Conservation (phyloP, 257 asterid genomes). For the Capsicum pubescens region DNA sequence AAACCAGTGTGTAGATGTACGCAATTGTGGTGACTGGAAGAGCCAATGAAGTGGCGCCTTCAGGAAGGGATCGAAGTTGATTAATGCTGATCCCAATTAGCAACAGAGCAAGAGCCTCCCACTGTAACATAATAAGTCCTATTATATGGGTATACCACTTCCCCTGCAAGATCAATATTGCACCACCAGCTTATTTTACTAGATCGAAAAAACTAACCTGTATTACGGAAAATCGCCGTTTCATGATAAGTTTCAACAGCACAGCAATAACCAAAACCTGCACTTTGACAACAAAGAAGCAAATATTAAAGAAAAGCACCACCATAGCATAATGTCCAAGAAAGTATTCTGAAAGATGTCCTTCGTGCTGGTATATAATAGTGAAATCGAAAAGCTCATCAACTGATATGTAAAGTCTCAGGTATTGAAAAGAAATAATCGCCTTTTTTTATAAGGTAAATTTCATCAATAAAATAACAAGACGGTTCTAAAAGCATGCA, state of each 20-base stretch:
- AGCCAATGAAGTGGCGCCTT: constrained; percentile 75
- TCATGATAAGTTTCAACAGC: constrained; percentile 86
- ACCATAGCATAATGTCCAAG: not conserved
- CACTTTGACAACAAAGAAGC: constrained; percentile 32
- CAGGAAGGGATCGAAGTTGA: constrained; percentile 90
- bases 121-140: constrained; percentile 50
- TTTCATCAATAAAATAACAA: not conserved
- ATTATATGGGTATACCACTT: constrained; percentile 11
- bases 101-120: constrained; percentile 99
- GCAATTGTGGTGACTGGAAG: constrained; percentile 89
- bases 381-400: not conserved
- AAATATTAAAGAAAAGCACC: constrained; percentile 18
- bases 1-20: constrained; percentile 79
- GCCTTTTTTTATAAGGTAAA: not conserved
- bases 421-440: not conserved
- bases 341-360: constrained; percentile 18
- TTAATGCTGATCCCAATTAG: constrained; percentile 94
- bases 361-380: constrained; percentile 11
- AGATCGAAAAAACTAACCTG: constrained; percentile 64
- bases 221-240: constrained; percentile 83
- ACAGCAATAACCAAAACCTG: constrained; percentile 99
- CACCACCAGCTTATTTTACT: not conserved
- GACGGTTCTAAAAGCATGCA: not conserved
- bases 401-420: constrained; percentile 6
- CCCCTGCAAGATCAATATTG: not conserved